phyloP scores from a whole-genome alignment of 768 basidiomycete species.

The Russula virescens region DNA sequence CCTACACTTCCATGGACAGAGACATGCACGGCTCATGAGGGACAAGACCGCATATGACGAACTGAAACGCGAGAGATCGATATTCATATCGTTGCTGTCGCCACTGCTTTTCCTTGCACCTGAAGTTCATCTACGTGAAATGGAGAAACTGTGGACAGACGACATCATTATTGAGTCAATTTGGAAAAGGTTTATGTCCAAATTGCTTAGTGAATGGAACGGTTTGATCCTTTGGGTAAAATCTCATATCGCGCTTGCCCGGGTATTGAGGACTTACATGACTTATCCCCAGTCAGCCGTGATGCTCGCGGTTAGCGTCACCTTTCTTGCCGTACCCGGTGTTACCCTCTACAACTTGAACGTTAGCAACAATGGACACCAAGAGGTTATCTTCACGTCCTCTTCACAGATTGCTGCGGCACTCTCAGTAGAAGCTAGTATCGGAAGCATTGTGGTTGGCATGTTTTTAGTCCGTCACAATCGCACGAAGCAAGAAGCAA shows the following conservation, averaged over 20 bases:
- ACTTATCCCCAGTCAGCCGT: conserved; percentile 28
- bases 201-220: conserved; percentile 4
- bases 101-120: conserved; percentile 13
- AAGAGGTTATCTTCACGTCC: conserved; percentile 28
- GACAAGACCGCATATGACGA: neutral
- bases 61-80: neutral
- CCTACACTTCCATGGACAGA: conserved; percentile 16
- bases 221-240: conserved; percentile 8
- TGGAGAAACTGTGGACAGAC: conserved; percentile 8
- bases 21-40: neutral
- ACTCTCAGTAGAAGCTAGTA: conserved; percentile 41
- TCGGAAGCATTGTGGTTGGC: conserved; percentile 38
- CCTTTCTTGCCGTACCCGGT: conserved; percentile 34
- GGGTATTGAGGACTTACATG: neutral
- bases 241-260: neutral
- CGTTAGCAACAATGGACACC: too few relatives aligned
- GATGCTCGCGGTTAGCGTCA: conserved; percentile 31
- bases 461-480: neutral
- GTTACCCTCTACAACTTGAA: conserved; percentile 13
- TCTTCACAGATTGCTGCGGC: conserved; percentile 46
- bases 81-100: conserved; percentile 5
- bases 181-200: conserved; percentile 13
- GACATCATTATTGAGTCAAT: conserved; percentile 2
- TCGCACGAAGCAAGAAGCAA: neutral
- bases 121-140: conserved; percentile 8